Conservation (phyloP, 164 flowering plant species). For the Berberis vulgaris region DNA sequence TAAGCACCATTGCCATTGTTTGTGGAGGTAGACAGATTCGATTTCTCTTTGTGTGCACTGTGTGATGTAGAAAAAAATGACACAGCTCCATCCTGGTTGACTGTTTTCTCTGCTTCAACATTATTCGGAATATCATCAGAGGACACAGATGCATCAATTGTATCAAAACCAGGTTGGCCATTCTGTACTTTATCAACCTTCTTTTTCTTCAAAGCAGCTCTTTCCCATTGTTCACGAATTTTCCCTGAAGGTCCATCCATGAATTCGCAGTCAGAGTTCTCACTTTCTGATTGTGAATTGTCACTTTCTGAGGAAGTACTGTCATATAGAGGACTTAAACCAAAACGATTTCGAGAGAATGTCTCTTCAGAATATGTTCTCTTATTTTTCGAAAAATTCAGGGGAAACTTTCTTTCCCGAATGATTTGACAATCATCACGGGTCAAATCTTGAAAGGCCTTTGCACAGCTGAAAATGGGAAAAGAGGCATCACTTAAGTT, state of each 20-base stretch:
- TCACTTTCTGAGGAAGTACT: conserved; percentile 29
- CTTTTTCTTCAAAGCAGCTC: conserved; percentile 43
- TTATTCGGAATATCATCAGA: conserved; percentile 13
- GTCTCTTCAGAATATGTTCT: conserved; percentile 22
- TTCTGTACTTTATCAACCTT: conserved; percentile 5
- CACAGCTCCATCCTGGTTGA: conserved; percentile 11
- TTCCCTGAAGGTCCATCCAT: conserved; percentile 46
- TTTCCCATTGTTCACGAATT: conserved; percentile 68
- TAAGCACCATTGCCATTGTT: no score
- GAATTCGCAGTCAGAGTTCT: conserved; percentile 65
- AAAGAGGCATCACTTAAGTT: conserved; percentile 23
- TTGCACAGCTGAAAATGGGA: conserved; percentile 10
- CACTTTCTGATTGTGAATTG: conserved; percentile 13
- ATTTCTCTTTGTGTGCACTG: neutral
- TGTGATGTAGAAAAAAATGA: conserved; percentile 20
- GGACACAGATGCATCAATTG: conserved; percentile 24
- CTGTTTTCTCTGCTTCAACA: conserved; percentile 15
- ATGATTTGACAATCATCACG: conserved; percentile 26
- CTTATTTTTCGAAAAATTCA: conserved; percentile 35
- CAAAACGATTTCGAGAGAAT: conserved; percentile 31
- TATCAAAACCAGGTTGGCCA: conserved; percentile 18
- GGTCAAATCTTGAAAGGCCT: conserved; percentile 15
- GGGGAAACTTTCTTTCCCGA: conserved; percentile 20
- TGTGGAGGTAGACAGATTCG: no score
- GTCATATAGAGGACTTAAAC: conserved; percentile 28